Evolutionary conservation across 2,329 filamentous ascomycete genomes (phyloP).

Genomic region (Alternaria ethzedia): DNA sequence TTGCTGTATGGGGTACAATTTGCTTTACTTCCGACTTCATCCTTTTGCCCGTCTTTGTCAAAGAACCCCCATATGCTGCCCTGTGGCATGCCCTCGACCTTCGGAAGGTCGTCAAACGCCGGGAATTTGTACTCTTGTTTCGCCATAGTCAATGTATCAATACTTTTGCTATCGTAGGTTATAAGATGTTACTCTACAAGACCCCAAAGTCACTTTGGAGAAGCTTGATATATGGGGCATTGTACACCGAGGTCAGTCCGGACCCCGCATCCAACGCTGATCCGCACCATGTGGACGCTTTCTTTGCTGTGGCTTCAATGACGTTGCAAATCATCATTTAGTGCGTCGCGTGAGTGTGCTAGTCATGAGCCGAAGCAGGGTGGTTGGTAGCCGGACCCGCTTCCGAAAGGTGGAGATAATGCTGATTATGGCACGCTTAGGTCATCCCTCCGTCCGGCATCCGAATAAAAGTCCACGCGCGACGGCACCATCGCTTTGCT

Average conservation of each 20-base stretch:
- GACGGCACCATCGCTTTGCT: not conserved
- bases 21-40: slow-evolving; percentile 59
- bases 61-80: slow-evolving; percentile 45
- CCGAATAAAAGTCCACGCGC: not conserved
- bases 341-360: not conserved
- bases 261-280: slow-evolving; percentile 3
- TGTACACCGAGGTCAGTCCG: not conserved
- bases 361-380: not conserved
- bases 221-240: not conserved
- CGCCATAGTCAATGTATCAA: not conserved
- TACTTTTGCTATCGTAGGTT: not conserved
- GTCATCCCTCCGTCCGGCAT: not conserved
- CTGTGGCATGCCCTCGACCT: slow-evolving; percentile 41
- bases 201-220: not conserved
- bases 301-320: not conserved
- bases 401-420: not conserved
- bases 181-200: not conserved
- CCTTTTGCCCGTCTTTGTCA: slow-evolving; percentile 49
- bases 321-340: slow-evolving; percentile 1
- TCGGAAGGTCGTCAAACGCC: slow-evolving; percentile 42
- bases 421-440: not conserved
- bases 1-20: not conserved
- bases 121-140: slow-evolving; percentile 31
- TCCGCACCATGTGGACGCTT: not conserved
- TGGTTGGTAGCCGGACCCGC: not conserved